phyloP scores from a whole-genome alignment of 345 rosid genomes.

The Sonneratia caseolaris region DNA sequence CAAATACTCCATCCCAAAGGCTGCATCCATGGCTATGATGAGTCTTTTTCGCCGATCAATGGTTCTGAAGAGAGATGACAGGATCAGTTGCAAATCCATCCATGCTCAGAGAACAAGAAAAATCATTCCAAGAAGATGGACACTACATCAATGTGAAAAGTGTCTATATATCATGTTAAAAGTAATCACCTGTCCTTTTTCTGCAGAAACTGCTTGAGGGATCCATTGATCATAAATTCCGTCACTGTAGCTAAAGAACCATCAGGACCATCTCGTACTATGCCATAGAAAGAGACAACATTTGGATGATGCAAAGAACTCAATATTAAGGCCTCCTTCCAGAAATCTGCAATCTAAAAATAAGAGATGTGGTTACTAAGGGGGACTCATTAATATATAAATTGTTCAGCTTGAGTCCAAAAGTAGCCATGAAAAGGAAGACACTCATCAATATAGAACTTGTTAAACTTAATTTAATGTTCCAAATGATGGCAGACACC shows the following conservation, averaged over 20 bases:
- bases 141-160: not conserved
- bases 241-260: slow-evolving; percentile 94
- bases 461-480: not conserved
- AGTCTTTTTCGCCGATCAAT: slow-evolving; percentile 99
- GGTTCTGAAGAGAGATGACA: slow-evolving; percentile 38
- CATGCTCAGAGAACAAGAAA: not conserved
- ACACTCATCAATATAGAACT: not conserved
- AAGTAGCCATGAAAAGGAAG: too few species aligned
- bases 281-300: slow-evolving; percentile 95
- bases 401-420: not conserved
- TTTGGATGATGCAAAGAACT: slow-evolving; percentile 98
- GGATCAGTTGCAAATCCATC: not conserved
- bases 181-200: slow-evolving; percentile 73
- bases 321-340: slow-evolving; percentile 93
- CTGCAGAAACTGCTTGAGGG: slow-evolving; percentile 92
- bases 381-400: not conserved
- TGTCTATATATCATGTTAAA: not conserved
- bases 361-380: not conserved
- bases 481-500: not conserved
- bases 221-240: slow-evolving; percentile 97
- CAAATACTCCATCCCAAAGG: slow-evolving; percentile 98
- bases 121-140: not conserved
- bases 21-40: slow-evolving; percentile 95
- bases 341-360: slow-evolving; percentile 83
- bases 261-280: slow-evolving; percentile 98